These are phyloP conservation scores for Anisodus acutangulus DNA, from an alignment of 257 asterid genomes.

Conservation along the genomic window DNA sequence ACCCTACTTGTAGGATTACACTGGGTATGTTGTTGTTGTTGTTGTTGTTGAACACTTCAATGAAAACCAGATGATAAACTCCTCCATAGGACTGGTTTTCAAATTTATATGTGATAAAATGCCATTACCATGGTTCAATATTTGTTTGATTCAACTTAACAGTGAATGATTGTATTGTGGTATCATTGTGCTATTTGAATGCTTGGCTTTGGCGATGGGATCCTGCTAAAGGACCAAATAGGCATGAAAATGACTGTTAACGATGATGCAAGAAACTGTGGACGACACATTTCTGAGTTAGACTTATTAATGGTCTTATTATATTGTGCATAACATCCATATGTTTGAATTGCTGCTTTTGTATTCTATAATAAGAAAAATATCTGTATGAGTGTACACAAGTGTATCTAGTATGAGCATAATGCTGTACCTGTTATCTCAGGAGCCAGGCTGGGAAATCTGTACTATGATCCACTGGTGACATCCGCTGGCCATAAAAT, in stretches of 20 bases:
- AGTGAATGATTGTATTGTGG: background rate
- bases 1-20: no score
- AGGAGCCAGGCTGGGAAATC: conserved; percentile 88
- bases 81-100: background rate
- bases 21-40: no score
- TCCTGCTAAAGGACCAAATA: background rate
- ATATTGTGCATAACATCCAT: background rate
- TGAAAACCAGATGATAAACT: background rate
- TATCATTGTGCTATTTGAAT: background rate
- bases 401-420: background rate
- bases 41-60: no score
- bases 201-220: background rate
- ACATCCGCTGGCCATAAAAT: conserved; percentile 83
- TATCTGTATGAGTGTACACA: background rate
- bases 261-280: background rate
- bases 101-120: background rate
- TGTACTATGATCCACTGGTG: conserved; percentile 73
- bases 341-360: background rate
- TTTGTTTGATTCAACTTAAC: background rate
- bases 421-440: conserved; percentile 35
- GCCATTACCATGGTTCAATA: background rate
- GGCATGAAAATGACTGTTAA: background rate
- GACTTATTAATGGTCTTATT: background rate
- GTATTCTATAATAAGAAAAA: background rate
- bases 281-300: background rate